Evolutionary conservation across 352 stramenopile genomes (phyloP).

Genomic region (Pythium insidiosum): DNA sequence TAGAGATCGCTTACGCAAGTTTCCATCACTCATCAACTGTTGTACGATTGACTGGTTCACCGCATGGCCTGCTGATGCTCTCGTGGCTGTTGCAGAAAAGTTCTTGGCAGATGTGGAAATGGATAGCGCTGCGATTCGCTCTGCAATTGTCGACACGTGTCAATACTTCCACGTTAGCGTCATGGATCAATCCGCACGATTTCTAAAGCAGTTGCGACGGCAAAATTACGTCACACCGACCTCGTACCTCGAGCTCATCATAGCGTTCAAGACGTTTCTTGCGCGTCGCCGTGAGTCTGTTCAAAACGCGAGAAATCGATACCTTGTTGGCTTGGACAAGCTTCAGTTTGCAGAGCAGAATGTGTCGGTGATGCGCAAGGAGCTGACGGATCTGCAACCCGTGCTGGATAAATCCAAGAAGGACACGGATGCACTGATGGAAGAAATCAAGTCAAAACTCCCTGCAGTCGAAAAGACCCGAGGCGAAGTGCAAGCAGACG

Average conservation of each 20-base stretch:
- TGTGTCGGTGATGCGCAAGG: conserved; percentile 91
- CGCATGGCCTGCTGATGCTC: conserved; percentile 88
- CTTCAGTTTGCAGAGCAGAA: conserved; percentile 91
- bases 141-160: conserved; percentile 86
- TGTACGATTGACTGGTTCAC: conserved; percentile 98
- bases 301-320: conserved; percentile 73
- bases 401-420: conserved; percentile 88
- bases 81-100: conserved; percentile 90
- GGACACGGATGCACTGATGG: conserved; percentile 92
- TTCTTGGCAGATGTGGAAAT: conserved; percentile 90
- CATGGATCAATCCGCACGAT: conserved; percentile 78
- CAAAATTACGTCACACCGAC: conserved; percentile 96
- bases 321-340: conserved; percentile 90
- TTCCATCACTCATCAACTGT: conserved; percentile 95
- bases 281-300: conserved; percentile 78
- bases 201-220: conserved; percentile 72
- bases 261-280: conserved; percentile 90
- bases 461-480: conserved; percentile 81
- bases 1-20: conserved; percentile 90
- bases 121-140: conserved; percentile 58
- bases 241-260: conserved; percentile 92
- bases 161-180: conserved; percentile 91
- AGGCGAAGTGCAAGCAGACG: conserved; percentile 69
- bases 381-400: conserved; percentile 92
- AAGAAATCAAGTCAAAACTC: conserved; percentile 90